Conservation (phyloP, 176 grass and related monocot species). For the Avena sativa region DNA sequence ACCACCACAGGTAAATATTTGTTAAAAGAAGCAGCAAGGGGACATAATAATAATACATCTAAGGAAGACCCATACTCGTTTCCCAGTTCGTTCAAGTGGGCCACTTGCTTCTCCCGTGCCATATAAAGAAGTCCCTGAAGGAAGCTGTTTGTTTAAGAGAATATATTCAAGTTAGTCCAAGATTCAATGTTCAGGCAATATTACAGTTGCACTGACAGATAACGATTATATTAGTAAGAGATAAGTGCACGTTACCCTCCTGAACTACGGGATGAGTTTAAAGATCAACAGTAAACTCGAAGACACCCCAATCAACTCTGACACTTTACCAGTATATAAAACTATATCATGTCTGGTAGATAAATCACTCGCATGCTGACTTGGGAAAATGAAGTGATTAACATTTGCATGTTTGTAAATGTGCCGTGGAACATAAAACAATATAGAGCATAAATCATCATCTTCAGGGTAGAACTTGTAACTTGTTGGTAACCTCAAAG, state of each 20-base stretch:
- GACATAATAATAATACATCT: slow-evolving; percentile 19
- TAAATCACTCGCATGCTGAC: not conserved
- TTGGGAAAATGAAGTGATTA: not conserved
- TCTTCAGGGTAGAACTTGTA: not conserved
- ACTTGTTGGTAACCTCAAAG: not conserved
- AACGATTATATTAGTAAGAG: not conserved
- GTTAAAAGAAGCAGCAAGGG: not conserved
- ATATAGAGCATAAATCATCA: not conserved
- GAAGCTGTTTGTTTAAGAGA: slow-evolving; percentile 59
- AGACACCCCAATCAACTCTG: not conserved
- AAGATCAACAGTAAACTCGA: not conserved
- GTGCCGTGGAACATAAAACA: not conserved
- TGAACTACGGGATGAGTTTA: not conserved
- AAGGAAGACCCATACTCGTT: slow-evolving; percentile 60
- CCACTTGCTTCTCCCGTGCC: slow-evolving; percentile 98
- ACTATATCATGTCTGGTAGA: not conserved
- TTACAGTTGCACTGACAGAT: slow-evolving; percentile 7
- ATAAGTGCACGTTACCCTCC: not conserved
- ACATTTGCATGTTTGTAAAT: not conserved
- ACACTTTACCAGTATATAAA: not conserved
- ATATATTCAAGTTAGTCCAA: slow-evolving; percentile 35
- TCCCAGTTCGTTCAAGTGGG: slow-evolving; percentile 89
- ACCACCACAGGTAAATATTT: not conserved
- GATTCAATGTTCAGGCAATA: not conserved
- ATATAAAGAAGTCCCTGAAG: slow-evolving; percentile 78